Conservation (phyloP, 2,329 filamentous ascomycete genomes). For the Chrysoporthe austroafricana region DNA sequence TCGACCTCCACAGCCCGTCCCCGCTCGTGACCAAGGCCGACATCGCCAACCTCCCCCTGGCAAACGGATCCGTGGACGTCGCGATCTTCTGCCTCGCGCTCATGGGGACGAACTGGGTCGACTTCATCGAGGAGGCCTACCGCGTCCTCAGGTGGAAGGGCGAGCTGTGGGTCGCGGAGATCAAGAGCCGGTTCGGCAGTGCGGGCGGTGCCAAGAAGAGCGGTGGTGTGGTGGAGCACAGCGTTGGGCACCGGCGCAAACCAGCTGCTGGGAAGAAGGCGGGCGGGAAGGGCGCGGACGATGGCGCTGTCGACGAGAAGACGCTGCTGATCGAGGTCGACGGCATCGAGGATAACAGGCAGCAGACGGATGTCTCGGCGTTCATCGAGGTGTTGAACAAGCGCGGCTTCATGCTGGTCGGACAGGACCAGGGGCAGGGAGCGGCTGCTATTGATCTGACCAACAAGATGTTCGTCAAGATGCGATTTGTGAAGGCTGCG, state of each 20-base stretch:
- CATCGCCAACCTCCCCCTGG: slow-evolving; percentile 80
- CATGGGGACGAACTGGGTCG: slow-evolving; percentile 99
- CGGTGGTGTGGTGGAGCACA: slow-evolving; percentile 62
- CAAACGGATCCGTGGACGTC: slow-evolving; percentile 77
- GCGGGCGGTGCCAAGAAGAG: slow-evolving; percentile 49
- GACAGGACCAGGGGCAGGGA: slow-evolving; percentile 65
- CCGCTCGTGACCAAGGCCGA: slow-evolving; percentile 84
- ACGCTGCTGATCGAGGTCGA: slow-evolving; percentile 73
- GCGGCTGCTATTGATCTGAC: slow-evolving; percentile 71
- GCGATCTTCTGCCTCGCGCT: slow-evolving; percentile 94
- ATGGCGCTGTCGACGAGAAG: slow-evolving; percentile 53
- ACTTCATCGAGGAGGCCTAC: slow-evolving; percentile 95
- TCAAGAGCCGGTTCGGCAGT: slow-evolving; percentile 79
- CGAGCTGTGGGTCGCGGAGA: slow-evolving; percentile 96
- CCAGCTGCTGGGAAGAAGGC: slow-evolving; percentile 48
- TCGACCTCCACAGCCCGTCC: slow-evolving; percentile 80
- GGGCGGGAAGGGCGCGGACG: slow-evolving; percentile 49
- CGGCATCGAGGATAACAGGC: slow-evolving; percentile 62
- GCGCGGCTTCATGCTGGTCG: slow-evolving; percentile 83
- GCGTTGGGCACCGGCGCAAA: slow-evolving; percentile 68
- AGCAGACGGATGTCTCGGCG: slow-evolving; percentile 82
- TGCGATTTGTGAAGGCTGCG: slow-evolving; percentile 89
- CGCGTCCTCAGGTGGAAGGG: slow-evolving; percentile 90
- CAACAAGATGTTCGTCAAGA: slow-evolving; percentile 98
- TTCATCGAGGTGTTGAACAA: slow-evolving; percentile 83